phyloP scores from a whole-genome alignment of 2,329 filamentous ascomycete species.

The Scedosporium minutisporum region DNA sequence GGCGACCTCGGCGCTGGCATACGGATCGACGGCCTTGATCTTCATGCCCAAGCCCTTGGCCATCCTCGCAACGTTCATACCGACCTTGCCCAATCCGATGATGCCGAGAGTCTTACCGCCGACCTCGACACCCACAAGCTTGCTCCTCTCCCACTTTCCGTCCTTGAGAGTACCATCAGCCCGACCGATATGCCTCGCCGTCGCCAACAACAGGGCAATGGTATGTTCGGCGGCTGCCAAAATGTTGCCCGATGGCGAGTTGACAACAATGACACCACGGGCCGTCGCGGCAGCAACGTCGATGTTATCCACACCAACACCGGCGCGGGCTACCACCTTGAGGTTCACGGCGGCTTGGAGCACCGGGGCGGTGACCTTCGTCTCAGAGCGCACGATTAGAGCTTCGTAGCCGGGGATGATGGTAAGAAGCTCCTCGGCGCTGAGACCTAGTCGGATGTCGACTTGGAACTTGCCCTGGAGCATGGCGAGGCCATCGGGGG shows the following conservation, averaged over 20 bases:
- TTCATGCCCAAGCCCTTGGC: slow-evolving; percentile 70
- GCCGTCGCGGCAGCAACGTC: slow-evolving; percentile 63
- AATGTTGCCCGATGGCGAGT: slow-evolving; percentile 71
- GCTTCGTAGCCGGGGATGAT: slow-evolving; percentile 66
- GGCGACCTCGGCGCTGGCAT: slow-evolving; percentile 65
- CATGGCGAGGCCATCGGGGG: slow-evolving; percentile 64
- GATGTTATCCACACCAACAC: slow-evolving; percentile 78
- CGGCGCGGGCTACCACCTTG: slow-evolving; percentile 70
- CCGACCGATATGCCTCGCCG: slow-evolving; percentile 46
- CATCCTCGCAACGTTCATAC: slow-evolving; percentile 70
- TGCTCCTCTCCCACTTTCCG: slow-evolving; percentile 67
- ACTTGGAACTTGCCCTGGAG: slow-evolving; percentile 59
- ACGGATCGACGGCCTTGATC: slow-evolving; percentile 66
- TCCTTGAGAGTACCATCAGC: slow-evolving; percentile 59
- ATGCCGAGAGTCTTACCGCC: slow-evolving; percentile 69
- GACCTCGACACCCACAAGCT: slow-evolving; percentile 67
- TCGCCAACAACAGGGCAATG: slow-evolving; percentile 60
- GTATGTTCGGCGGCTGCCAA: slow-evolving; percentile 73
- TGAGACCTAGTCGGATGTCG: slow-evolving; percentile 54
- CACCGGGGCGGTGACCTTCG: slow-evolving; percentile 63
- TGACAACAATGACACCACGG: slow-evolving; percentile 69
- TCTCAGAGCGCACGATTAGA: slow-evolving; percentile 72
- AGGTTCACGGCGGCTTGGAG: slow-evolving; percentile 57
- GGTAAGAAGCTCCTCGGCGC: slow-evolving; percentile 51
- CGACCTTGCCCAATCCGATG: slow-evolving; percentile 75